A percentile compares a stretch with the other conserved stretches of the same genome.
phyloP scores from a whole-genome alignment of 768 basidiomycete genomes.

The Tricholoma saponaceum region DNA sequence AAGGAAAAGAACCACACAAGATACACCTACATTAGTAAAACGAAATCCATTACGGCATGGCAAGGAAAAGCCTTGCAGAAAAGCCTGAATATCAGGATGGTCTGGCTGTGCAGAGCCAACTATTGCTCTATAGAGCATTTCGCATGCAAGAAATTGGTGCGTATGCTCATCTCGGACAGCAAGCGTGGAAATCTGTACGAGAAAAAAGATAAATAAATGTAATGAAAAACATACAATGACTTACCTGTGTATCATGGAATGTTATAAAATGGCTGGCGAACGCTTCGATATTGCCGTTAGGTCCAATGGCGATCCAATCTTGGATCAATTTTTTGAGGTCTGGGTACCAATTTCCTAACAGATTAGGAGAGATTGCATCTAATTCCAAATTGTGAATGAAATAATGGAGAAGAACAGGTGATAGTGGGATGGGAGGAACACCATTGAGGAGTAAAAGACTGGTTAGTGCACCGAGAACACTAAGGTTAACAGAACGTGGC shows the following conservation, averaged over 20 bases:
- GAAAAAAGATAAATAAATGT: not conserved
- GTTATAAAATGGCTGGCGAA: constrained; percentile 3
- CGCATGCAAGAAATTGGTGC: not conserved
- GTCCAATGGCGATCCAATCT: not conserved
- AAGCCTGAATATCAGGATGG: constrained; percentile 5
- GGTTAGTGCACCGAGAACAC: not conserved
- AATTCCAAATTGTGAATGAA: not conserved
- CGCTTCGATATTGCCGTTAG: not conserved
- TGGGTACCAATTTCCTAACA: not conserved
- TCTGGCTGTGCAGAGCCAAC: constrained; percentile 1
- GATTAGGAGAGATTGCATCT: not conserved
- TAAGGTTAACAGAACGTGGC: not conserved
- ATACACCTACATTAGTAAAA: constrained; percentile 1
- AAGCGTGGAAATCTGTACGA: not conserved
- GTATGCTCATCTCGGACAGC: not conserved
- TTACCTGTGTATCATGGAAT: constrained; percentile 2
- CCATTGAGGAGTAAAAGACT: not conserved
- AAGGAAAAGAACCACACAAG: not conserved
- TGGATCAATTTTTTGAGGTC: not conserved
- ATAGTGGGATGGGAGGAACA: not conserved
- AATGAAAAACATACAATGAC: not conserved
- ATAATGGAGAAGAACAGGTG: not conserved
- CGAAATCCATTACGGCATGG: constrained; percentile 7
- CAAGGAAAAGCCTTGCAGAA: constrained; percentile 1
- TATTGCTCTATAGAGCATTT: constrained; percentile 5